These are phyloP conservation scores for Tulasnella calospora DNA, from an alignment of 768 basidiomycete genomes.

Conservation along the genomic window DNA sequence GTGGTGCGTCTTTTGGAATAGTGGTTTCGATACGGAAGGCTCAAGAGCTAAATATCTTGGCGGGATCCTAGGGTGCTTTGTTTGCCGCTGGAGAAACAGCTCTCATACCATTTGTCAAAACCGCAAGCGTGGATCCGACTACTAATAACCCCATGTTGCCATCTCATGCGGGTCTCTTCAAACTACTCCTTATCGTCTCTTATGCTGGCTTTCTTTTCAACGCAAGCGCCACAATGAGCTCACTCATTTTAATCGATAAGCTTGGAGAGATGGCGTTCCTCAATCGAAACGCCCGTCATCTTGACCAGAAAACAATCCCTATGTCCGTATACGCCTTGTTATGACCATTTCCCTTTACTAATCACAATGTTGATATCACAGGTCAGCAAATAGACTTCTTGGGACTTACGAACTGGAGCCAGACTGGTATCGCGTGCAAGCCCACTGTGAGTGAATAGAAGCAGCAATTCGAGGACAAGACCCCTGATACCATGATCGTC, in stretches of 20 bases:
- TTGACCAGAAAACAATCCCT: background rate
- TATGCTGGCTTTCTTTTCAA: background rate
- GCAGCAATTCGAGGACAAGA: background rate
- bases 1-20: background rate
- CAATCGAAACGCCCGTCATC: background rate
- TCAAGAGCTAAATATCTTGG: background rate
- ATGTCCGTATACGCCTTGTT: background rate
- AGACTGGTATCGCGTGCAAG: background rate
- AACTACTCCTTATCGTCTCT: slow-evolving; percentile 7
- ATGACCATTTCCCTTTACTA: background rate
- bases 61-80: background rate
- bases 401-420: background rate
- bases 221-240: background rate
- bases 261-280: slow-evolving; percentile 20
- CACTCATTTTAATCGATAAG: slow-evolving; percentile 1
- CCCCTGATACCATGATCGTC: background rate
- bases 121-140: background rate
- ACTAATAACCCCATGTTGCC: background rate
- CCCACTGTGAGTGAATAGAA: background rate
- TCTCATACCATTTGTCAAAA: slow-evolving; percentile 5
- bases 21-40: background rate
- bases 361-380: background rate
- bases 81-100: background rate
- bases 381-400: background rate
- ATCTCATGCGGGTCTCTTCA: background rate